These are phyloP conservation scores for Cystobasidiopsis lactophilus DNA, from an alignment of 768 basidiomycete genomes.

Conservation along the genomic window DNA sequence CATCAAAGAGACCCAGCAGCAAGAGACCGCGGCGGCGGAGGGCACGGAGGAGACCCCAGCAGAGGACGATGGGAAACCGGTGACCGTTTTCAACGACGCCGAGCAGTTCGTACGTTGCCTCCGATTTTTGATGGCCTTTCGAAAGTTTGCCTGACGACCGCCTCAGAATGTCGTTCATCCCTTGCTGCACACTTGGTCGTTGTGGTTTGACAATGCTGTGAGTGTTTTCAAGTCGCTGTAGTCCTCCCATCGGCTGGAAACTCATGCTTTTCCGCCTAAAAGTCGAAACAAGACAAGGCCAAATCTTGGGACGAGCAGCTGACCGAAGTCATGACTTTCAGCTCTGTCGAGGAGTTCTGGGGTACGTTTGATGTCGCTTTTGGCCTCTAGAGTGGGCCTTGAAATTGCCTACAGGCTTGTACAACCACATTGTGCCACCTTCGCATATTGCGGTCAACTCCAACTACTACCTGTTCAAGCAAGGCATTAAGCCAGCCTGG, in stretches of 20 bases:
- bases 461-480: constrained; percentile 99
- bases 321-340: constrained; percentile 82
- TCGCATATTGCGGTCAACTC: constrained; percentile 81
- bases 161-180: too few relatives aligned
- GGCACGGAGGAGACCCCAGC: constrained; percentile 1
- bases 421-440: constrained; percentile 54
- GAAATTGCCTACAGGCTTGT: not conserved
- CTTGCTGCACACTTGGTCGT: constrained; percentile 35
- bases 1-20: constrained; percentile 2
- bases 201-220: constrained; percentile 78
- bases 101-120: too few relatives aligned
- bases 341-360: constrained; percentile 98
- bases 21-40: not conserved
- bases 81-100: too few relatives aligned
- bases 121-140: too few relatives aligned
- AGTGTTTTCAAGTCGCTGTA: too few relatives aligned
- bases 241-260: too few relatives aligned
- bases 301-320: constrained; percentile 94
- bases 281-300: constrained; percentile 33
- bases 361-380: constrained; percentile 37
- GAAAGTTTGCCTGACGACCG: too few relatives aligned
- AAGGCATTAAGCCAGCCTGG: constrained; percentile 26
- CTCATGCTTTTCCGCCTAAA: too few relatives aligned
- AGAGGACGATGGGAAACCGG: not conserved
- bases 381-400: not conserved